Evolutionary conservation across 306 rosid species (phyloP), one percentile per base, ranked within the genome.

Genomic region (Sechiopsis laciniata): DNA sequence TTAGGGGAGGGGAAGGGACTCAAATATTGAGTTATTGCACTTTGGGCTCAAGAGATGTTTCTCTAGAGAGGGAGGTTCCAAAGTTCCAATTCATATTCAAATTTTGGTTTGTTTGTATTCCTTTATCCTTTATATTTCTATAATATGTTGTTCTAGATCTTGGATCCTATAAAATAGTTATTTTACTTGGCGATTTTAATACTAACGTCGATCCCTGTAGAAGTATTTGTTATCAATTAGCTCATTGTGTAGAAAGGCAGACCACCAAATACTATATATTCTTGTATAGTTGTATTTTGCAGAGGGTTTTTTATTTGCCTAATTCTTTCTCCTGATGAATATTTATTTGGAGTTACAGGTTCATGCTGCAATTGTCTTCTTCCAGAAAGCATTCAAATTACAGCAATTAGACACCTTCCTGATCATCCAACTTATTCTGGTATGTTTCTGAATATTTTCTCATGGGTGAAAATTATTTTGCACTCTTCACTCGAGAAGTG

Each of bases 301-400:
- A 1, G 55, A 45, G 72, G 11, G 55, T 66, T 66, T 35, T 20
- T 66, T n/a, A 40, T 45, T 17, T 67, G 56, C 15, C 6, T 11
- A 45, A n/a, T 81, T 75, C 74, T 70, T 70, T 79, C 75, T 55
- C 82, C 83, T 89, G 79, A 89, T 82, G 76, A 37, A 53, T 11
- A 60, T 69, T 80, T 40, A 15, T 79, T 77, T 80, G 58, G 76
- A 57, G 70, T 84, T 78, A 79, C 91, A 91, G 99, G 97, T 84
- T 89, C 99, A 78, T 89, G 88, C 83, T 95, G 99, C 84, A 88
- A 89, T 72, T 95, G 99, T 88, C 91, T 95, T 78, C 93, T 89
- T 55, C 99, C 99, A 51, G 96, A 89, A 76, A 87, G 80, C 85
- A 83, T 95, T 76, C 96, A 91, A 74, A 85, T 84, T 65, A 58